Evolutionary conservation across 441 rosid genomes (phyloP), one percentile per base, ranked within the genome.

Genomic region (Gossypium schwendimanii): DNA sequence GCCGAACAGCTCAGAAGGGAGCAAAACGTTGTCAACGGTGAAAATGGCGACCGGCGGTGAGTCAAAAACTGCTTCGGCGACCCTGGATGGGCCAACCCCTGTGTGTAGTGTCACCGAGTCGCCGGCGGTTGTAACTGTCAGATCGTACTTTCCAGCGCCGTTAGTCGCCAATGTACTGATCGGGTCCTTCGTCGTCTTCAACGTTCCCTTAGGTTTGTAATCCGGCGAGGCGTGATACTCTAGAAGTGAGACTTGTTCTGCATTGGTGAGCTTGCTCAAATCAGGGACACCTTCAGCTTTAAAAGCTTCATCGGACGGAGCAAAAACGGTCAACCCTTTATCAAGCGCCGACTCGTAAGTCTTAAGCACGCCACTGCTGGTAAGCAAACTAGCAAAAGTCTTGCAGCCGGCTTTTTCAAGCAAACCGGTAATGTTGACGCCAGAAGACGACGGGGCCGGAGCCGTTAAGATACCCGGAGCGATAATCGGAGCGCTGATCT

Each of bases 231-330:
- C 97, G 63, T 94, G 97, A 72, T 79, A 94, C 84, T 87, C 83
- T 18, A 94, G 78, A 20, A 94, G 88, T 44, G 97, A 76, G 45
- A 89, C 95, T 21, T 79, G 63, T 23, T 90, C 97, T 47, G 98
- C 95, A 72, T 84, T 90, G 0, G 87, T 80, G 68, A 94, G 90
- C 81, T 90, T 94, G 80, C 73, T 81, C 65, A 90, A 83, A 87
- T 88, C 93, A 9, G 95, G 97, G 2, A 89, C 92, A 50, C 86
- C 92, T 1, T 58, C 67, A 3, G 88, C 91, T 80, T 90, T 92
- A 61, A 94, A 94, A 3, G 98, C 96, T 80, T 90, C 97, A 76
- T 94, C 97, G 52, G 81, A 76, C 47, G 98, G 98, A 10, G 98
- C 97, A 61, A 94, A 94, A 15, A 92, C 62, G 3, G 97, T 94